Evolutionary conservation across 2,329 filamentous ascomycete genomes (phyloP).

Genomic region (Fusarium verticillioides): DNA sequence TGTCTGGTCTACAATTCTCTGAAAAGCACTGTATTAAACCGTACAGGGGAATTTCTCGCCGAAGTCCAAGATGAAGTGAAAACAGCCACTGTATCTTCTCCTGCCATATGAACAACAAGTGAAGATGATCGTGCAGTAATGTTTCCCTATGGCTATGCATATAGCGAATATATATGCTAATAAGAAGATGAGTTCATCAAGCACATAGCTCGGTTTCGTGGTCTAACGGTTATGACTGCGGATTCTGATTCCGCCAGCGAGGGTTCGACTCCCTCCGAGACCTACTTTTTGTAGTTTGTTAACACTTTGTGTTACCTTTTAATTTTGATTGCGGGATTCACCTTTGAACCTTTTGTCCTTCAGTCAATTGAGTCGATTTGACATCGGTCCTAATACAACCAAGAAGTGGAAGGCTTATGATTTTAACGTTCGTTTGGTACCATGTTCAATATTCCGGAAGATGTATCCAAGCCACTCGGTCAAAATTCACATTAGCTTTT

Average conservation of each 20-base stretch:
- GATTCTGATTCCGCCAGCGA: conserved; percentile 2
- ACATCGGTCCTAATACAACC: not conserved
- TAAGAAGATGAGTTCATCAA: accelerated
- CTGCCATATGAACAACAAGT: accelerated
- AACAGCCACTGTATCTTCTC: no score
- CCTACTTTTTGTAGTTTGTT: not conserved
- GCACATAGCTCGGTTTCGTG: not conserved
- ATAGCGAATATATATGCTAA: accelerated
- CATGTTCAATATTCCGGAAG: not conserved
- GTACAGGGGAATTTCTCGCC: accelerated
- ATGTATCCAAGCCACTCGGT: not conserved
- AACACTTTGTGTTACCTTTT: no score
- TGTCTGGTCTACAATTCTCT: no score
- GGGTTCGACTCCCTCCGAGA: conserved; percentile 4
- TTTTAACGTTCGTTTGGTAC: not conserved
- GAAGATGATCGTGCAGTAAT: no score
- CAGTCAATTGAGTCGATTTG: not conserved
- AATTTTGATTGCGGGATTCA: not conserved
- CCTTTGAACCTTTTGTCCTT: not conserved
- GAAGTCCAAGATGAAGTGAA: no score
- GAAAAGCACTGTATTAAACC: no score
- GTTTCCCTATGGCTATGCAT: accelerated
- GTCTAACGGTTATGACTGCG: conserved; percentile 1
- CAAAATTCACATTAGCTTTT: not conserved
- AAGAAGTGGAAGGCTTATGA: not conserved